Evolutionary conservation across 352 stramenopile genomes (phyloP).

Genomic region (Globisporangium viniferum): DNA sequence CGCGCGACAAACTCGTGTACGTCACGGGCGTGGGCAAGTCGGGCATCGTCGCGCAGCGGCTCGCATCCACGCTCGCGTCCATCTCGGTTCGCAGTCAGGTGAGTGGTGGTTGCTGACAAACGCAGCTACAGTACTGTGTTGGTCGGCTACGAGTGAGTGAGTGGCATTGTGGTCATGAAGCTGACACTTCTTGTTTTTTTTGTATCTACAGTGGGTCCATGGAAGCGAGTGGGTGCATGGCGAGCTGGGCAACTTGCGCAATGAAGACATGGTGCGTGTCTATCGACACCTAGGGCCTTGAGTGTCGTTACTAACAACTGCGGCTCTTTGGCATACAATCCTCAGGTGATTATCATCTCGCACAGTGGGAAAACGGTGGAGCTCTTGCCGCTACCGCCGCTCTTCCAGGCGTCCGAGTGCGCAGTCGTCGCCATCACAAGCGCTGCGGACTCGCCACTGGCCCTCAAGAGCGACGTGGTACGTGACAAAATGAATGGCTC

Average conservation of each 20-base stretch:
- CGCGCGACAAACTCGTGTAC: constrained; percentile 47
- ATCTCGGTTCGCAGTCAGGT: constrained; percentile 74
- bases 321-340: not conserved
- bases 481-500: not conserved
- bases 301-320: not conserved
- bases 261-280: constrained; percentile 46
- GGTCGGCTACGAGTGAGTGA: not conserved
- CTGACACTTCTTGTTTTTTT: not conserved
- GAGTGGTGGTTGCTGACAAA: not conserved
- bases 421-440: constrained; percentile 53
- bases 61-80: constrained; percentile 70
- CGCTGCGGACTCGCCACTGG: constrained; percentile 32
- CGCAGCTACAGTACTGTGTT: not conserved
- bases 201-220: constrained; percentile 53
- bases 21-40: constrained; percentile 83
- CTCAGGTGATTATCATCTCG: constrained; percentile 64
- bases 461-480: constrained; percentile 35
- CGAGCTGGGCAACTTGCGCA: constrained; percentile 64
- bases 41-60: constrained; percentile 59
- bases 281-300: too few relatives aligned
- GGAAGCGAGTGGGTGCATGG: constrained; percentile 78
- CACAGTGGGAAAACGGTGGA: constrained; percentile 71
- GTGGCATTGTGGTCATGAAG: not conserved
- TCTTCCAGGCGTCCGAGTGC: constrained; percentile 38
- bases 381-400: constrained; percentile 44